These are phyloP conservation scores for Trametes cingulata DNA, from an alignment of 768 basidiomycete genomes.

Conservation along the genomic window DNA sequence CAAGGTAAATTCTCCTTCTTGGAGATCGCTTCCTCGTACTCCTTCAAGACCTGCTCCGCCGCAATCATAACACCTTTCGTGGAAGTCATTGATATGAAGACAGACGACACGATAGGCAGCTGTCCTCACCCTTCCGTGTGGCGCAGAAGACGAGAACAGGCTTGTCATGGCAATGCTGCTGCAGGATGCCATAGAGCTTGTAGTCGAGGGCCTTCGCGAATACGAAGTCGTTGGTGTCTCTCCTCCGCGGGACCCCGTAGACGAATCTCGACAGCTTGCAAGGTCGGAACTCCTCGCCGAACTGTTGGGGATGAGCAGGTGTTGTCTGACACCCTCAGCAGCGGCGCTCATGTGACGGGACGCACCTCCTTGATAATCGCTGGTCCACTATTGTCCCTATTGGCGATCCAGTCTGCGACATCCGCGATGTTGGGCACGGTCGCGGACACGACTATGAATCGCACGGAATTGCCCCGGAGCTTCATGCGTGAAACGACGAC, in stretches of 20 bases:
- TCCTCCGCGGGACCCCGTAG: slow-evolving; percentile 63
- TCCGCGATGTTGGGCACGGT: slow-evolving; percentile 94
- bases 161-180: slow-evolving; percentile 72
- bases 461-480: slow-evolving; percentile 61
- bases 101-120: no score
- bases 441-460: slow-evolving; percentile 90
- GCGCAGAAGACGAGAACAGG: slow-evolving; percentile 88
- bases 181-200: slow-evolving; percentile 71
- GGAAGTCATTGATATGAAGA: not conserved
- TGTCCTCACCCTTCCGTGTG: slow-evolving; percentile 82
- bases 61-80: slow-evolving; percentile 49
- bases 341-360: no score
- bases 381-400: slow-evolving; percentile 37
- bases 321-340: no score
- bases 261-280: slow-evolving; percentile 77
- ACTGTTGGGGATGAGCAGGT: slow-evolving; percentile 50
- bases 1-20: slow-evolving; percentile 62
- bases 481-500: slow-evolving; percentile 96
- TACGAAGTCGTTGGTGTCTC: slow-evolving; percentile 74
- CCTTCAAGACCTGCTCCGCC: slow-evolving; percentile 75
- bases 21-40: slow-evolving; percentile 59
- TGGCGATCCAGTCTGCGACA: slow-evolving; percentile 85
- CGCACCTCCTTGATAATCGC: slow-evolving; percentile 79
- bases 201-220: slow-evolving; percentile 72
- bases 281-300: slow-evolving; percentile 90